A percentile compares a stretch with the other conserved stretches of the same genome.
Conservation (phyloP, 1,284 basidiomycete genomes). For the Cutaneotrichosporon sp. region DNA sequence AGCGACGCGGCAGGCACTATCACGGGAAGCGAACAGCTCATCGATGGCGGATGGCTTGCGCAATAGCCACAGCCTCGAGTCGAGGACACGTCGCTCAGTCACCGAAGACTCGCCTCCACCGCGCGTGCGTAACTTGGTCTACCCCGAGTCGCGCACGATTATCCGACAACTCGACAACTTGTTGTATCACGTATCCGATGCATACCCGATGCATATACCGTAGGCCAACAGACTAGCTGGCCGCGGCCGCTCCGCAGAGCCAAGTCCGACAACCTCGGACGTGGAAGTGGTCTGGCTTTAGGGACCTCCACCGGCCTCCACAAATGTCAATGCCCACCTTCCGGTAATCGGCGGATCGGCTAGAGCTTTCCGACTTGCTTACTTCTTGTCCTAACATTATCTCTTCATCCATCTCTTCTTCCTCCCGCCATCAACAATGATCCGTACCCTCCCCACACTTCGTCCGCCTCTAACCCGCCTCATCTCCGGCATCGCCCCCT, state of each 20-base stretch:
- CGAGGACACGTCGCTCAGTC: background rate
- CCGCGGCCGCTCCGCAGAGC: background rate
- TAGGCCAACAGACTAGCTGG: no score
- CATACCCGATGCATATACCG: background rate
- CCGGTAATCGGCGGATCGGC: background rate
- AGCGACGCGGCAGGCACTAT: constrained; percentile 10
- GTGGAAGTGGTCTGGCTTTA: background rate
- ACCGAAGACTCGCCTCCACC: background rate
- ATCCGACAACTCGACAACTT: background rate
- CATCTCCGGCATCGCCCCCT: background rate
- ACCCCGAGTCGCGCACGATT: background rate
- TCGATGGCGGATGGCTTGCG: constrained; percentile 18
- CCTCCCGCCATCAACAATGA: background rate
- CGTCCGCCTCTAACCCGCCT: background rate
- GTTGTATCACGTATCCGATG: background rate
- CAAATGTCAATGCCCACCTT: background rate
- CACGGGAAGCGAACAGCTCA: constrained; percentile 5
- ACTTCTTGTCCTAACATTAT: background rate
- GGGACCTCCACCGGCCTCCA: background rate
- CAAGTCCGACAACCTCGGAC: background rate
- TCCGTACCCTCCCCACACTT: background rate
- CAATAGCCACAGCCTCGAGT: background rate
- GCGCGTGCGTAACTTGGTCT: background rate
- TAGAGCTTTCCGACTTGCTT: background rate
- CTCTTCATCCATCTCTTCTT: background rate